Evolutionary conservation across 1,284 basidiomycete species (phyloP).

Genomic region (Pseudozyma tsukubaensis): DNA sequence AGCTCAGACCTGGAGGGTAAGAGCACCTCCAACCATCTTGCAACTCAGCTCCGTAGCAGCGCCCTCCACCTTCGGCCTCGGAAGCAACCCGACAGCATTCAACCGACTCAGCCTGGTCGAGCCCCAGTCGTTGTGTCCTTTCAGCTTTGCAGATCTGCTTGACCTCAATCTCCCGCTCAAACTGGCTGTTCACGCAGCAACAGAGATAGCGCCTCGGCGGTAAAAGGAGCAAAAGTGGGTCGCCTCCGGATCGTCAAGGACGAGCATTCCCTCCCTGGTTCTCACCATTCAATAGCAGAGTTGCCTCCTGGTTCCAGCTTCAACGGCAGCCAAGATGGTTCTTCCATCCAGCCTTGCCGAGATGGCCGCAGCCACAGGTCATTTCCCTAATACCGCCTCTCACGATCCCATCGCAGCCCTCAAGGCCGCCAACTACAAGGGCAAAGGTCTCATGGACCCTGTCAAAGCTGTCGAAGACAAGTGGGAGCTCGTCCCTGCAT

Average conservation of each 20-base stretch:
- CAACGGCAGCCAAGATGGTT: conserved; percentile 13
- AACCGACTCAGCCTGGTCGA: no score
- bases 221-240: no score
- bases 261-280: not conserved
- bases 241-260: not conserved
- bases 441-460: conserved; percentile 70
- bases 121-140: no score
- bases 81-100: no score
- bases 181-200: no score
- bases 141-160: no score
- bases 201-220: no score
- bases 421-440: conserved; percentile 58
- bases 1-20: no score
- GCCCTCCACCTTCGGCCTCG: no score
- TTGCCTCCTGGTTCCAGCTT: not conserved
- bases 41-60: no score
- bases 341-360: conserved; percentile 49
- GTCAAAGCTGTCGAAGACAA: conserved; percentile 72
- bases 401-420: conserved; percentile 54
- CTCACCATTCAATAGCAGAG: conserved; percentile 1
- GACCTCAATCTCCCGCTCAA: no score
- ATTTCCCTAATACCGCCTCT: conserved; percentile 12
- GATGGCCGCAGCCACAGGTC: conserved; percentile 38
- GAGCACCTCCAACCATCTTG: no score
- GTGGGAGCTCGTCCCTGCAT: conserved; percentile 68